Percentiles rank a stretch among this genome's conserved stretches.
These are phyloP conservation scores for Ulmus americana DNA, from an alignment of 331 rosid genomes.

Conservation along the genomic window DNA sequence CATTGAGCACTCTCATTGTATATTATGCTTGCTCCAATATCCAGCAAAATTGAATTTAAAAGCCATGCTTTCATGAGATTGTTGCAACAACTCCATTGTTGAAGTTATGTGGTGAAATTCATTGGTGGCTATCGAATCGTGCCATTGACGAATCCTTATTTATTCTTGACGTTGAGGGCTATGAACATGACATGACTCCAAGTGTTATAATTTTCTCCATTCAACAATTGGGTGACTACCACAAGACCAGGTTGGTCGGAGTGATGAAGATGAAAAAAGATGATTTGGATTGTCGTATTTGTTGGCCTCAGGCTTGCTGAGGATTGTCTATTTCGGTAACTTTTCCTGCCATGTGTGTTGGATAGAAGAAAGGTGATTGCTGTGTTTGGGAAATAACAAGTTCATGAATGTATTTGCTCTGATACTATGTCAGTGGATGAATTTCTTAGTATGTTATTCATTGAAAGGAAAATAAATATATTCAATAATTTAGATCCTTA, in stretches of 20 bases:
- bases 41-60: background rate
- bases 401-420: background rate
- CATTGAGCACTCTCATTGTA: constrained; percentile 2
- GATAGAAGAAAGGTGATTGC: background rate
- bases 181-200: constrained; percentile 9
- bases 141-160: constrained; percentile 2
- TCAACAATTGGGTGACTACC: background rate
- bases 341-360: background rate
- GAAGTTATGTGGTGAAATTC: background rate
- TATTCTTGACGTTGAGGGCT: constrained; percentile 10
- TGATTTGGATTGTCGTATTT: background rate
- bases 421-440: background rate
- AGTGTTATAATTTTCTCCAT: background rate
- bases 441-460: background rate
- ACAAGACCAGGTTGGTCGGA: background rate
- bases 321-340: background rate
- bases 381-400: background rate
- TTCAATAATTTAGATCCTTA: too few species aligned
- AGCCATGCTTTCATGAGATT: background rate
- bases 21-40: constrained; percentile 5
- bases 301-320: constrained; percentile 9
- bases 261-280: constrained; percentile 1
- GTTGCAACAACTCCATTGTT: constrained; percentile 1
- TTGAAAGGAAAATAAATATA: too few species aligned
- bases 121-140: background rate